Evolutionary conservation across 176 grass and related monocot species (phyloP), one percentile per base, ranked within the genome.

Genomic region (Eleusine indica): DNA sequence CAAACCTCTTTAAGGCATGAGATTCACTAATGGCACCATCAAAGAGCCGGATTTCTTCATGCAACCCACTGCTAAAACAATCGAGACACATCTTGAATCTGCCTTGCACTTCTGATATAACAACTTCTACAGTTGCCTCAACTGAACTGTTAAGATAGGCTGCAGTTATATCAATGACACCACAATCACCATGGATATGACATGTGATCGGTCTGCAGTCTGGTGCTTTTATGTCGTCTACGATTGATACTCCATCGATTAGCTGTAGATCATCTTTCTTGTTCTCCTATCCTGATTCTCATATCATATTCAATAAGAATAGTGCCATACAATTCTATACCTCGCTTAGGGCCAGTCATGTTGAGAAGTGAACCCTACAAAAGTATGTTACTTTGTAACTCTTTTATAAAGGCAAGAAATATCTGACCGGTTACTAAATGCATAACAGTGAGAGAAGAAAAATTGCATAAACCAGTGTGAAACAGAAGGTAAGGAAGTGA

Each of bases 21-120:
- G 70, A 83, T 29, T 65, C 70, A 7, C 4, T 11, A 3, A 83
- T 65, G 42, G 3, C 11, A 25, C 70, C 80, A 73, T 83, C 70
- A 74, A 74, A 83, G 18, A 83, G 57, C 42, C 6, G 28, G 12
- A 74, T 83, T 65, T 83, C 57, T 60, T 73, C 12, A 73, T 73
- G 3, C 18, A 74, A 49, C 2, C 42, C 29, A 65, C 57, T 73
- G 69, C 53, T 74, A 35, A 83, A 64, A 83, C 80, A 73, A 39
- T 68, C 0, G 2, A 83, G 42, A 63, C 25, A 51, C 42, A 83
- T 48, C 17, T 10, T 37, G 70, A 74, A 73, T 5, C 57, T 51
- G 29, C 17, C 48, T 51, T 47, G 68, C 41, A 73, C 70, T 74
- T 73, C 39, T 4, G 54, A 82, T 82, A 73, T 62, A 22, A 44